A percentile compares a stretch with the other conserved stretches of the same genome.
phyloP scores from a whole-genome alignment of 2,329 filamentous ascomycete genomes.

The Amauroascus verrucosus region DNA sequence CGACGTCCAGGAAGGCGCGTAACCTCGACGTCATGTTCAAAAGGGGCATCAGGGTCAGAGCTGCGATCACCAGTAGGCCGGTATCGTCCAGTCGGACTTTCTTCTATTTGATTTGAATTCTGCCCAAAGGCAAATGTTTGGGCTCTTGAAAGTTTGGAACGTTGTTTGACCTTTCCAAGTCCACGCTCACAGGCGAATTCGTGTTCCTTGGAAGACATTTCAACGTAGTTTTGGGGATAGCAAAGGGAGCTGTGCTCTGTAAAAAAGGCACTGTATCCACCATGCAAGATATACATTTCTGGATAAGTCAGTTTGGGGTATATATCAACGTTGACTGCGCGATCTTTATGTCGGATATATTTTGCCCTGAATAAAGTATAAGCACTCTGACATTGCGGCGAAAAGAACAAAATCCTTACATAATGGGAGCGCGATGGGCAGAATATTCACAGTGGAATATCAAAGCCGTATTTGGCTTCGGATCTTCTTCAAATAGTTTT shows the following conservation, averaged over 20 bases:
- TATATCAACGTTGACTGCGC: conserved; percentile 68
- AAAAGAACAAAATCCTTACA: conserved; percentile 41
- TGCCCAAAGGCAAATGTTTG: conserved; percentile 94
- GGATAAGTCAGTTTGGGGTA: conserved; percentile 91
- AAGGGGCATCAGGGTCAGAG: conserved; percentile 28
- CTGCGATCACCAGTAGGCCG: conserved; percentile 28
- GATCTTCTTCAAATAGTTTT: conserved; percentile 61
- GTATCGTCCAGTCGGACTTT: conserved; percentile 49
- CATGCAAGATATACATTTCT: conserved; percentile 93
- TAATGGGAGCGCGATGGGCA: conserved; percentile 86
- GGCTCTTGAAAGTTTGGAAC: conserved; percentile 73
- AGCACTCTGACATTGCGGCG: not conserved
- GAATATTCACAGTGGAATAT: conserved; percentile 99
- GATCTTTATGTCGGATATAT: conserved; percentile 80
- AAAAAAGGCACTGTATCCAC: conserved; percentile 93
- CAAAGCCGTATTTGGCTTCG: conserved; percentile 63
- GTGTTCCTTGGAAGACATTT: conserved; percentile 90
- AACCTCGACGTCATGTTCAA: conserved; percentile 28
- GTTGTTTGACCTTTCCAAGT: conserved; percentile 81
- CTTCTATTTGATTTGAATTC: conserved; percentile 50
- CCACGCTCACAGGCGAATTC: conserved; percentile 88
- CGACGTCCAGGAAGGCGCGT: conserved; percentile 32
- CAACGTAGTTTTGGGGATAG: conserved; percentile 90
- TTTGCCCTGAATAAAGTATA: conserved; percentile 50
- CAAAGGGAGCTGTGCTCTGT: conserved; percentile 66